Evolutionary conservation across 129 eudicot genomes (phyloP).

Genomic region (Artemisia argyi): DNA sequence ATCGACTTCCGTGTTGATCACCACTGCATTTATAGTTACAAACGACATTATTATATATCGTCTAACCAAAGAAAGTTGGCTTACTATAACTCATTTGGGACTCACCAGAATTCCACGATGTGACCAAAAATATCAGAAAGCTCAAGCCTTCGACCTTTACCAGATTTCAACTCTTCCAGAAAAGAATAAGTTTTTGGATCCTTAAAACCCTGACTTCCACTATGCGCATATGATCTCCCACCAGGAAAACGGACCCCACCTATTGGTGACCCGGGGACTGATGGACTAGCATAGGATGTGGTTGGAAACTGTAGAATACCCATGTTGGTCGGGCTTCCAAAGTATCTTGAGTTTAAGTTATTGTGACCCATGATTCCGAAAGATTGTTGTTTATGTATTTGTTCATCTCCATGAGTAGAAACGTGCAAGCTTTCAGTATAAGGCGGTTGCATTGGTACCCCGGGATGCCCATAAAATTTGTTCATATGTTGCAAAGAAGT

Average conservation of each 20-base stretch:
- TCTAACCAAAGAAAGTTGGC: neutral
- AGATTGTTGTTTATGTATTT: slow-evolving; percentile 37
- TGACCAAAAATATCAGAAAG: slow-evolving; percentile 71
- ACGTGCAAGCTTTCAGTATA: slow-evolving; percentile 48
- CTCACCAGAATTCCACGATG: slow-evolving; percentile 75
- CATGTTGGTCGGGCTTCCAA: slow-evolving; percentile 45
- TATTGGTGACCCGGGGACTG: slow-evolving; percentile 48
- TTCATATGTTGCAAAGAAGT: slow-evolving; percentile 43
- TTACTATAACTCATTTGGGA: slow-evolving; percentile 19
- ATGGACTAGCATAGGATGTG: slow-evolving; percentile 48
- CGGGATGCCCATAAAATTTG: slow-evolving; percentile 56
- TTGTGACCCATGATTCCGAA: slow-evolving; percentile 38
- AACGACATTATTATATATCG: neutral
- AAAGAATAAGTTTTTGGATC: slow-evolving; percentile 52
- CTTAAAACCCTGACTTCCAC: slow-evolving; percentile 42
- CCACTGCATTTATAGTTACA: slow-evolving; percentile 46
- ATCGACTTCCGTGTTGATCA: slow-evolving; percentile 94
- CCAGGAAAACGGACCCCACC: slow-evolving; percentile 43
- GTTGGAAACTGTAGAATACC: slow-evolving; percentile 57
- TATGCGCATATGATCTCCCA: slow-evolving; percentile 34
- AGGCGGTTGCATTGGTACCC: slow-evolving; percentile 49
- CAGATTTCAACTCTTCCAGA: slow-evolving; percentile 78
- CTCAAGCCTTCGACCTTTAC: slow-evolving; percentile 68
- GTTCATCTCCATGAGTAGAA: slow-evolving; percentile 42
- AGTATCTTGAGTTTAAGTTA: slow-evolving; percentile 45